phyloP scores from a whole-genome alignment of 306 rosid species.

The Malus sylvestris region DNA sequence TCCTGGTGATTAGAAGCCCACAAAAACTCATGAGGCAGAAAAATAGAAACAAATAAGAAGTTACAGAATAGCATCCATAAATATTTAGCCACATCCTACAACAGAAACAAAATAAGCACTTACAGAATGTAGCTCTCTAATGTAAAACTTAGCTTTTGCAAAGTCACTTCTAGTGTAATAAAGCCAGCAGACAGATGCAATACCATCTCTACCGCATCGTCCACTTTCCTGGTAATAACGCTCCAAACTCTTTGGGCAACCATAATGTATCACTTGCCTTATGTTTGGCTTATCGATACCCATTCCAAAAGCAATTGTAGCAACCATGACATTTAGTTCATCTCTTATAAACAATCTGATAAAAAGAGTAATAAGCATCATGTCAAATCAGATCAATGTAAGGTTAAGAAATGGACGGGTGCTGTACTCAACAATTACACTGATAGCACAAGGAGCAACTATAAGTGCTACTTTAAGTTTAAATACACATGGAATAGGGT shows the following conservation, averaged over 20 bases:
- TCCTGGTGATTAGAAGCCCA: slow-evolving; percentile 39
- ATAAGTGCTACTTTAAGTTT: slow-evolving; percentile 9
- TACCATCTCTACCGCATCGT: slow-evolving; percentile 90
- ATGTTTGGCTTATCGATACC: slow-evolving; percentile 93
- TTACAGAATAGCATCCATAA: slow-evolving; percentile 28
- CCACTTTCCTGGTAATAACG: slow-evolving; percentile 95
- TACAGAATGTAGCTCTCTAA: slow-evolving; percentile 58
- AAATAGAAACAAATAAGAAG: slow-evolving; percentile 15
- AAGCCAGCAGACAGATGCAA: slow-evolving; percentile 88
- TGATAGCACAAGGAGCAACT: slow-evolving; percentile 9
- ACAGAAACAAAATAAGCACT: slow-evolving; percentile 11
- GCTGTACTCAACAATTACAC: slow-evolving; percentile 7
- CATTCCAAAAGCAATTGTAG: slow-evolving; percentile 94
- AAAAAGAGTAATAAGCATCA: slow-evolving; percentile 16
- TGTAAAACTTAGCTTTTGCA: slow-evolving; percentile 52
- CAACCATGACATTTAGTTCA: slow-evolving; percentile 80
- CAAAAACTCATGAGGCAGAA: slow-evolving; percentile 11
- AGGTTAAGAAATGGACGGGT: slow-evolving; percentile 1
- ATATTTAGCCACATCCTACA: neutral
- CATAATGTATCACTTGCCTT: slow-evolving; percentile 87
- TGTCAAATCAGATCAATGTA: neutral
- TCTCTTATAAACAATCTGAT: slow-evolving; percentile 75
- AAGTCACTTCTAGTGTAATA: slow-evolving; percentile 85
- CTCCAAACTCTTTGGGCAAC: slow-evolving; percentile 88
- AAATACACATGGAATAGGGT: slow-evolving; percentile 17